A percentile compares a stretch with the other conserved stretches of the same genome.
These are phyloP conservation scores for Aspergillus sclerotiicarbonarius DNA, from an alignment of 495 filamentous ascomycete species.

Conservation along the genomic window DNA sequence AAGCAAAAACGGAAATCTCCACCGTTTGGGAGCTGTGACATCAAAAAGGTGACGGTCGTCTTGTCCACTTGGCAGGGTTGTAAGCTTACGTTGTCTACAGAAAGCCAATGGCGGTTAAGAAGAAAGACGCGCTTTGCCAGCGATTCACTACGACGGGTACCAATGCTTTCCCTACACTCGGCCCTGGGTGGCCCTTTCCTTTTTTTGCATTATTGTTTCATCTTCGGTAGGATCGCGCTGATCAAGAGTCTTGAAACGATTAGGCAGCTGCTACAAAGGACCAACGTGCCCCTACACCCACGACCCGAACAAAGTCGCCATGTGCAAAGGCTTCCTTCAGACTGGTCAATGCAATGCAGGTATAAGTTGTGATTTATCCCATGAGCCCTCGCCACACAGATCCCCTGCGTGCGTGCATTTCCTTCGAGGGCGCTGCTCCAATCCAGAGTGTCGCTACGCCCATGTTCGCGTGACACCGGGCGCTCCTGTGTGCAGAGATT, in stretches of 20 bases:
- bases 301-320: constrained; percentile 83
- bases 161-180: constrained; percentile 19
- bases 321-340: constrained; percentile 83
- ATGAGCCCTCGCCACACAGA: constrained; percentile 81
- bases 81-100: constrained; percentile 30
- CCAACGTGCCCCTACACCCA: constrained; percentile 78
- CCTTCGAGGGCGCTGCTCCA: constrained; percentile 85
- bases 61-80: not conserved
- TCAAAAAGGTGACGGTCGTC: constrained; percentile 39
- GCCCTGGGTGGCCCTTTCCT: constrained; percentile 8
- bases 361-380: constrained; percentile 86
- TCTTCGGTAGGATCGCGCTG: constrained; percentile 10
- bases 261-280: constrained; percentile 82
- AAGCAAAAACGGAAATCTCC: constrained; percentile 89
- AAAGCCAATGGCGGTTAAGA: constrained; percentile 55
- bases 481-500: constrained; percentile 79
- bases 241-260: constrained; percentile 30
- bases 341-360: constrained; percentile 77
- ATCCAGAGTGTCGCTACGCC: constrained; percentile 82
- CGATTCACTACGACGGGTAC: constrained; percentile 91
- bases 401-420: constrained; percentile 89
- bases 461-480: constrained; percentile 80
- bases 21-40: constrained; percentile 55
- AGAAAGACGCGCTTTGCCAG: constrained; percentile 79
- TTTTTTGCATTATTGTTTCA: constrained; percentile 8